Evolutionary conservation across 768 basidiomycete genomes (phyloP), one percentile per base, ranked within the genome.

Genomic region (Epithele typhae): DNA sequence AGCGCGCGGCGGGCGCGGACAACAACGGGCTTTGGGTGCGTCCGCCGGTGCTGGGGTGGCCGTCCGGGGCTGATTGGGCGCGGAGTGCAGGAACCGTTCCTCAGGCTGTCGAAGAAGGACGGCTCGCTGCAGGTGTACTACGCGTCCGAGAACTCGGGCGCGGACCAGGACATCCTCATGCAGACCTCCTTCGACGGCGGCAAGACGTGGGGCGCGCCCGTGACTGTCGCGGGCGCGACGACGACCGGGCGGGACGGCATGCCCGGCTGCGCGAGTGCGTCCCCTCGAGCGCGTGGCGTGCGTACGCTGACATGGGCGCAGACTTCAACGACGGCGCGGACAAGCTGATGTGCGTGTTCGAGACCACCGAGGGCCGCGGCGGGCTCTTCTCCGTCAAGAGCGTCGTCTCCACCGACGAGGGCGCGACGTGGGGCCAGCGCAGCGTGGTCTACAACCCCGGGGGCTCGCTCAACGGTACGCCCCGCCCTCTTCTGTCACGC

Each of bases 401-500:
- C 15, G 33, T 43, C 22, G 30, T 43, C 10, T 35, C 42, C n/a
- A 41, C 40, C 40, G 40, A 41, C 18, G 27, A 43, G 33, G 42
- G 42, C 32, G 30, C n/a, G 4, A 43, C 9, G 6, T 34, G 30
- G 33, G 42, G 34, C 23, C 24, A 34, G 33, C 42, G 23, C 32
- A 35, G 30, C 23, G 11, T 14, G 6, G 21, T 24, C 14, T 35
- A 43, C 33, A 15, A 10, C 21, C 30, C 42, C 19, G n/a, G 32
- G 4, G 42, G 7, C 18, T 34, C 32, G 21, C 21, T 33, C 12
- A 32, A 41, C 14, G 40, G 40, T 41, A 11, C 25, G 8, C 12
- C 27, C 5, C 2, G 1, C 25, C 15, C 7, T 12, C 25, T n/a
- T n/a, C n/a, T n/a, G n/a, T n/a, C n/a, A n/a, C n/a, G n/a, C n/a